Conservation (phyloP, 805 yeast genomes). For the Zygosaccharomyces gambellarensis region DNA sequence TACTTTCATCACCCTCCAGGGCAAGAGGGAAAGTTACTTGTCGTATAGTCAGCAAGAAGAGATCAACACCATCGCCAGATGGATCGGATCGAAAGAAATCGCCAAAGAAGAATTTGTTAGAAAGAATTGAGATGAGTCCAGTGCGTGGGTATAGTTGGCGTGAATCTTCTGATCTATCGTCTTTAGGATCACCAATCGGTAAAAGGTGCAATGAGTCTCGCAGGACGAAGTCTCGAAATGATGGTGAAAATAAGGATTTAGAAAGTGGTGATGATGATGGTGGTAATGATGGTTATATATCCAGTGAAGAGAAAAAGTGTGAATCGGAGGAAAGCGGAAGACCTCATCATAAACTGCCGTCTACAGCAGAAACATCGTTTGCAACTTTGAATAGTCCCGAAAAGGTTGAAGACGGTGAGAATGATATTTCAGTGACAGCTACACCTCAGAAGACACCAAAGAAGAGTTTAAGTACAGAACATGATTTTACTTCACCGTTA, state of each 20-base stretch:
- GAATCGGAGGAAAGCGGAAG: constrained; percentile 40
- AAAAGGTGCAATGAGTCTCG: constrained; percentile 15
- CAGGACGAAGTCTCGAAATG: constrained; percentile 5
- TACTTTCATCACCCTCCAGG: constrained; percentile 22
- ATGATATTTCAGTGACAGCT: constrained; percentile 1
- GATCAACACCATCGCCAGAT: constrained; percentile 1
- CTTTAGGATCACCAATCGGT: background rate
- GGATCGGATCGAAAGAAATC: constrained; percentile 15
- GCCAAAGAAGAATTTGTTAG: constrained; percentile 15
- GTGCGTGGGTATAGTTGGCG: background rate
- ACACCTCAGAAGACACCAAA: constrained; percentile 14
- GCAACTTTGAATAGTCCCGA: background rate
- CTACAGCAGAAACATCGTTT: background rate
- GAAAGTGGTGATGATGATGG: constrained; percentile 31
- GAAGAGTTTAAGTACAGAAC: constrained; percentile 21
- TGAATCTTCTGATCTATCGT: constrained; percentile 1
- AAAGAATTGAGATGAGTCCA: constrained; percentile 2
- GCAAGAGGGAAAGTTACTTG: constrained; percentile 1
- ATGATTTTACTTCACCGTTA: constrained; percentile 38
- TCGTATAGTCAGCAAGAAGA: background rate
- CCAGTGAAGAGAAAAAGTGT: constrained; percentile 37
- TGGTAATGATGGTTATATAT: constrained; percentile 35
- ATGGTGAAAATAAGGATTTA: background rate
- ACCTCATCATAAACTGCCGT: background rate
- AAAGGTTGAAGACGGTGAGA: background rate